These are phyloP conservation scores for Didymella keratinophila DNA, from an alignment of 2,329 filamentous ascomycete genomes.

Conservation along the genomic window DNA sequence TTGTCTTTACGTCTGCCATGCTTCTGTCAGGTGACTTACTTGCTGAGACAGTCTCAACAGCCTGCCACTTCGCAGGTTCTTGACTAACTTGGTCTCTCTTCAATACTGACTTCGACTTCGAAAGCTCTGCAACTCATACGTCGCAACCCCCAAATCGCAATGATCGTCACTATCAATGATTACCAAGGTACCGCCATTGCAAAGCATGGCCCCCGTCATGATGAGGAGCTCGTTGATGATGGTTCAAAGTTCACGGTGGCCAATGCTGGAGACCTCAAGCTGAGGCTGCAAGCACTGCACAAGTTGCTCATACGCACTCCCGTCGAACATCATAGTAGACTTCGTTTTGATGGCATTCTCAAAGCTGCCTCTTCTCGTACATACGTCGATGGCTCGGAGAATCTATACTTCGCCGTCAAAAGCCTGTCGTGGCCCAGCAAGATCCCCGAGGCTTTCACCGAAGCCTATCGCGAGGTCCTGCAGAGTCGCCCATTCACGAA, in stretches of 20 bases:
- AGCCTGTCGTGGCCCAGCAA: constrained; percentile 27
- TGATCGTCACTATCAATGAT: constrained; percentile 15
- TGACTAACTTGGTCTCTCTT: no score
- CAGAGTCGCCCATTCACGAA: constrained; percentile 29
- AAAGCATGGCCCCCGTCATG: not conserved
- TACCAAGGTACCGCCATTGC: constrained; percentile 1
- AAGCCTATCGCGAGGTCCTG: constrained; percentile 29
- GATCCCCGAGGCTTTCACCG: constrained; percentile 29
- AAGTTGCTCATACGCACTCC: constrained; percentile 12
- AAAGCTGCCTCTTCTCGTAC: not conserved
- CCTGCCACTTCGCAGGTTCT: not conserved
- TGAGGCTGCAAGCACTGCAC: constrained; percentile 33
- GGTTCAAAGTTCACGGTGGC: constrained; percentile 27
- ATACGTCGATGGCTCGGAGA: constrained; percentile 31
- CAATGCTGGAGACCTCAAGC: constrained; percentile 30
- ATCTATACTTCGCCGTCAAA: constrained; percentile 30
- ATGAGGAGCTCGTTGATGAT: not conserved
- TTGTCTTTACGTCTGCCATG: not conserved
- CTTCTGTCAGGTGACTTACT: constrained; percentile 3
- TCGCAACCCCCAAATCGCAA: not conserved
- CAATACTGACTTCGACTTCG: no score
- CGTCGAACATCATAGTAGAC: constrained; percentile 1
- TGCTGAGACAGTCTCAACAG: not conserved
- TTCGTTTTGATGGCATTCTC: constrained; percentile 9
- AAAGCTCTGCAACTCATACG: no score